Percentiles rank a stretch among this genome's conserved stretches.
These are phyloP conservation scores for Alternaria alternata DNA, from an alignment of 2,329 filamentous ascomycete genomes.

Conservation along the genomic window DNA sequence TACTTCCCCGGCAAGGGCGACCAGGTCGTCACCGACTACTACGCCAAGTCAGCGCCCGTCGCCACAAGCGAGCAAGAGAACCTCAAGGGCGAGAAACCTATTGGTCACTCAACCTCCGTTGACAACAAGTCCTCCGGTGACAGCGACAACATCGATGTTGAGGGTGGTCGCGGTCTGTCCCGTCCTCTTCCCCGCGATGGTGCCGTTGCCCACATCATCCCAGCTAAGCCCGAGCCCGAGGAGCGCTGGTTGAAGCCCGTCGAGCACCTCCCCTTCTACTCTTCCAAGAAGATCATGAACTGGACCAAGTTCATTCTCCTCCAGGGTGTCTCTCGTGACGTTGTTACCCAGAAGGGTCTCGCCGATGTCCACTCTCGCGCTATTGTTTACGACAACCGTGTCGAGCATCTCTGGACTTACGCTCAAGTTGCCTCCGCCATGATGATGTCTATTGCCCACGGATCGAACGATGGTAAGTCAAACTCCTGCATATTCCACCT, in stretches of 20 bases:
- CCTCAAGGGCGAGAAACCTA: constrained; percentile 18
- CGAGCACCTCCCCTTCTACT: constrained; percentile 37
- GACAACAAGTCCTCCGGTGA: constrained; percentile 8
- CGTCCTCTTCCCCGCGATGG: constrained; percentile 11
- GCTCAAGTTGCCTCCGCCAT: constrained; percentile 62
- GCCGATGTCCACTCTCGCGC: constrained; percentile 53
- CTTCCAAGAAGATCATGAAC: constrained; percentile 46
- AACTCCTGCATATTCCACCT: rapidly evolving
- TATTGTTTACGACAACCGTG: constrained; percentile 55
- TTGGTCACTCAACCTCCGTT: constrained; percentile 1
- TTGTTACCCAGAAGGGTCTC: constrained; percentile 43
- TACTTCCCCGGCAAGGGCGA: constrained; percentile 53
- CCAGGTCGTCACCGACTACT: constrained; percentile 53
- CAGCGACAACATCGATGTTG: constrained; percentile 10
- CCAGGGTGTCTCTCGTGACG: constrained; percentile 55
- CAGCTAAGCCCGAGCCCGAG: constrained; percentile 37
- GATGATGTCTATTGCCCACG: constrained; percentile 76
- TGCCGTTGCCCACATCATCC: constrained; percentile 6
- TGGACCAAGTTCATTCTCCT: constrained; percentile 57
- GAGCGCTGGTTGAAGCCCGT: constrained; percentile 49
- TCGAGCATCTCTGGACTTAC: constrained; percentile 60
- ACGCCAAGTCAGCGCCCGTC: constrained; percentile 41
- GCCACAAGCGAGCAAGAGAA: constrained; percentile 1
- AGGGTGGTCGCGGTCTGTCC: constrained; percentile 13
- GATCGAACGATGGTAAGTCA: constrained; percentile 64